Evolutionary conservation across 176 grass and related monocot species (phyloP).

Genomic region (Rhynchospora pubera): DNA sequence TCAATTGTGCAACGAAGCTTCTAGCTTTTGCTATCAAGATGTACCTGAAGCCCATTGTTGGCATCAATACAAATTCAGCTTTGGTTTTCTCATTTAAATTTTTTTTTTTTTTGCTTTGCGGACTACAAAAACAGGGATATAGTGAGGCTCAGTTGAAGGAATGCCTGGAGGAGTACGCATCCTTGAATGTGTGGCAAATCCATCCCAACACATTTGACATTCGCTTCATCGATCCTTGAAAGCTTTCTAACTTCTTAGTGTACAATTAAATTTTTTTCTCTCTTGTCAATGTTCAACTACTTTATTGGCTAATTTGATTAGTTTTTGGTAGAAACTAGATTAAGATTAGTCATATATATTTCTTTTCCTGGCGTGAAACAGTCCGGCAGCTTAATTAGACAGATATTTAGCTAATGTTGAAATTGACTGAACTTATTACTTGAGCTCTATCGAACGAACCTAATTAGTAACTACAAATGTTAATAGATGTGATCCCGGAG

Average conservation of each 20-base stretch:
- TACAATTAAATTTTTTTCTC: slow-evolving; percentile 23
- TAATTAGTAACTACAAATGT: too few relatives aligned
- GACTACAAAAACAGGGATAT: slow-evolving; percentile 49
- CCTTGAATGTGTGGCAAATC: slow-evolving; percentile 98
- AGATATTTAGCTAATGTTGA: neutral
- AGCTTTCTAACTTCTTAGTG: neutral
- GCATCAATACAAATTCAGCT: neutral
- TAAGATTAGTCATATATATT: too few relatives aligned
- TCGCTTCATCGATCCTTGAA: slow-evolving; percentile 88
- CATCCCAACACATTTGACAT: slow-evolving; percentile 89
- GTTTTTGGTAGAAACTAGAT: neutral
- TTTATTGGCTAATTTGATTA: neutral
- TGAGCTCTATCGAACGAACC: too few relatives aligned
- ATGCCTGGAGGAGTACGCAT: slow-evolving; percentile 95
- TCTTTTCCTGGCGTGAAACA: neutral
- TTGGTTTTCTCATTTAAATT: too few relatives aligned
- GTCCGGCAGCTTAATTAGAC: neutral
- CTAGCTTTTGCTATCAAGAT: neutral
- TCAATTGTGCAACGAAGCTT: neutral
- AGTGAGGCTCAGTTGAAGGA: slow-evolving; percentile 96
- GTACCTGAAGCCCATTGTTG: neutral
- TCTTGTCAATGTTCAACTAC: slow-evolving; percentile 12
- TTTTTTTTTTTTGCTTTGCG: neutral
- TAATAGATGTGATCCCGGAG: too few relatives aligned
- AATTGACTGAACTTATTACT: neutral